Conservation (phyloP, 2,329 filamentous ascomycete species). For the Paraconiothyrium brasiliense region DNA sequence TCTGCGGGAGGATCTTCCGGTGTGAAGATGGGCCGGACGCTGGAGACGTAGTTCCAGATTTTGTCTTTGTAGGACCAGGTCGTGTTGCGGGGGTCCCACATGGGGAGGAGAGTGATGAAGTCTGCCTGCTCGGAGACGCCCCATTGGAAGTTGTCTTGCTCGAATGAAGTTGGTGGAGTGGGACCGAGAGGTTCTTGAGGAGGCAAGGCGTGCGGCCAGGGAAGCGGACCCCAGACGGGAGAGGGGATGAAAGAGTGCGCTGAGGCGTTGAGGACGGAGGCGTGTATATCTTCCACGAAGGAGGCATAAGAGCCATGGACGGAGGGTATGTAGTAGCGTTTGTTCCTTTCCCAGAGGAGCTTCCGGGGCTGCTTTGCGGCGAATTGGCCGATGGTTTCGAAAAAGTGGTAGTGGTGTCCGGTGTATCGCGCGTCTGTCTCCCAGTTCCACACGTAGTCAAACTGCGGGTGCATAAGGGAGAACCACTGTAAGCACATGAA, state of each 20-base stretch:
- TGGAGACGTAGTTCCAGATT: slow-evolving; percentile 59
- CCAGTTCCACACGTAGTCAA: slow-evolving; percentile 85
- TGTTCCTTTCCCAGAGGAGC: slow-evolving; percentile 67
- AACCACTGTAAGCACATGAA: slow-evolving; percentile 81
- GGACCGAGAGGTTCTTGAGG: slow-evolving; percentile 82
- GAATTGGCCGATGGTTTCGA: slow-evolving; percentile 69
- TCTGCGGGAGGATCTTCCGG: slow-evolving; percentile 75
- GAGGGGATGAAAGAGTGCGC: slow-evolving; percentile 56
- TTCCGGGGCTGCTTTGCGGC: slow-evolving; percentile 65
- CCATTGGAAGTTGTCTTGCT: slow-evolving; percentile 85
- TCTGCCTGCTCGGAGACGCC: slow-evolving; percentile 91
- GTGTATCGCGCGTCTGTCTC: slow-evolving; percentile 83
- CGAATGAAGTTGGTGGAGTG: slow-evolving; percentile 73
- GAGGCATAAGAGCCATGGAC: slow-evolving; percentile 61
- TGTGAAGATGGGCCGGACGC: slow-evolving; percentile 81
- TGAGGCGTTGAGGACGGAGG: slow-evolving; percentile 51
- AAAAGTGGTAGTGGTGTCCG: slow-evolving; percentile 83
- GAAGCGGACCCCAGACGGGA: slow-evolving; percentile 84
- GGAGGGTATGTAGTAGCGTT: slow-evolving; percentile 64
- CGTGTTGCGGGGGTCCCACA: slow-evolving; percentile 89
- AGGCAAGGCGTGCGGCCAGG: slow-evolving; percentile 64
- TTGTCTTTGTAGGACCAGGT: slow-evolving; percentile 71
- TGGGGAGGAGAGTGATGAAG: slow-evolving; percentile 88
- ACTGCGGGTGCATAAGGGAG: slow-evolving; percentile 78
- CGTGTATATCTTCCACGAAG: slow-evolving; percentile 56